Percentiles rank a stretch among this genome's conserved stretches.
Conservation (phyloP, 2,329 filamentous ascomycete species). For the Trichoderma atroviride region DNA sequence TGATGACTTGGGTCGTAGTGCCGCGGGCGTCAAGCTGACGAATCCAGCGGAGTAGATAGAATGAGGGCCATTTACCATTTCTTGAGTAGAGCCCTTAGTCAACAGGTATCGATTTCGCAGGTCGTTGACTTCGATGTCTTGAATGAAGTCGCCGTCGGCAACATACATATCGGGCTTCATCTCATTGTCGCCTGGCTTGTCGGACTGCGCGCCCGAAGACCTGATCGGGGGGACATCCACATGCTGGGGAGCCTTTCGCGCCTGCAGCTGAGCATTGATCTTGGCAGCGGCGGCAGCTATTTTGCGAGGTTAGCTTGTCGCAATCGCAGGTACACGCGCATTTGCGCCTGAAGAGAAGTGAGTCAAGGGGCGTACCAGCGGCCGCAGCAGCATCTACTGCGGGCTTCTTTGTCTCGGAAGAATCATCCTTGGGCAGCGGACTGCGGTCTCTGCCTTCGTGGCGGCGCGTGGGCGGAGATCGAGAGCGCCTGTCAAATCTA, state of each 20-base stretch:
- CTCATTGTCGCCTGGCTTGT: slow-evolving; percentile 50
- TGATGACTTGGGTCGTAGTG: slow-evolving; percentile 61
- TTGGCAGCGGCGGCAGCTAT: slow-evolving; percentile 84
- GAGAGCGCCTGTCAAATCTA: slow-evolving; percentile 89
- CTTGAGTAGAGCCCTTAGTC: slow-evolving; percentile 96
- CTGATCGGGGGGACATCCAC: slow-evolving; percentile 83
- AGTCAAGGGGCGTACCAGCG: slow-evolving; percentile 60
- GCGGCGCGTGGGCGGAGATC: slow-evolving; percentile 72
- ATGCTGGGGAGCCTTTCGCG: slow-evolving; percentile 87
- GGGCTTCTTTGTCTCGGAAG: slow-evolving; percentile 51
- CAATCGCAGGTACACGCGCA: neutral
- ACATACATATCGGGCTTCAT: slow-evolving; percentile 90
- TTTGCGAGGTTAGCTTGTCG: slow-evolving; percentile 27
- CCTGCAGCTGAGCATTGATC: slow-evolving; percentile 82
- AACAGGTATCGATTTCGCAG: slow-evolving; percentile 94
- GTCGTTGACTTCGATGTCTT: slow-evolving; percentile 99
- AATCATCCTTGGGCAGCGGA: slow-evolving; percentile 59
- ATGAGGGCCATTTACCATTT: slow-evolving; percentile 90
- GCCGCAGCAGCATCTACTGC: slow-evolving; percentile 72
- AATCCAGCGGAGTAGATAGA: slow-evolving; percentile 41
- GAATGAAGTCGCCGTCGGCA: slow-evolving; percentile 95
- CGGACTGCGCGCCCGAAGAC: slow-evolving; percentile 51
- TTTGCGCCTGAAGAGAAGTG: slow-evolving; percentile 5
- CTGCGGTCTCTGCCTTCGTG: slow-evolving; percentile 80
- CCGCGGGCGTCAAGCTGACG: slow-evolving; percentile 40